Base-by-base conservation (phyloP, 352 stramenopile genomes). In the Pythium volutum region DNA sequence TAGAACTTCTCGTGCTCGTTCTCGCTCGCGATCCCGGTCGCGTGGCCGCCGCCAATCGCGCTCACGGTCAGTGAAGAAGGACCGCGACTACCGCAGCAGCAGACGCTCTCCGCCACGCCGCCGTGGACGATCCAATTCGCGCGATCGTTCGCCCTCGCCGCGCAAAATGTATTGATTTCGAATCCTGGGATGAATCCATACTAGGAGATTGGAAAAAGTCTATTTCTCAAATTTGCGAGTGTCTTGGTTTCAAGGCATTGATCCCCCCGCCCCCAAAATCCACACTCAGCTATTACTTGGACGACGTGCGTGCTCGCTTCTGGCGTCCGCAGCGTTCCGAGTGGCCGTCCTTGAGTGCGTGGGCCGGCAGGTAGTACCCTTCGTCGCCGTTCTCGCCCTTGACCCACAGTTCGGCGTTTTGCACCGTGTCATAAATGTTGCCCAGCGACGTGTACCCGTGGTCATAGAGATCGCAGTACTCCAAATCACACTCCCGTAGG, bases 401-500 rank as follows among this genome's bases (percentile, higher is more conserved):
- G 29, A 79, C 70, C 76, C 76, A 87, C 29, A 99, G 74, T 55
- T 82, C 91, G 26, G 95, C 94, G 81, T 98, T 98, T 42, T 93
- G 93, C 45, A 97, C 73, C 0, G 96, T 99, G 77, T 99, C 91
- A 62, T 94, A 93, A 42, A 97, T 90, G 50, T 95, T 98, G 20
- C 97, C 97, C 34, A 98, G 77, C 58, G 89, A 98, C 20, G 95
- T 98, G 64, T 91, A 93, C 9, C 92, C 92, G 57, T 97, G 77
- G 63, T 97, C 91, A 64, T 98, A 98, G 18, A 98, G 64, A 20
- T 56, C 65, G 71, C 89, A 97, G 66, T 97, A 97, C 20, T 93
- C 84, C 26, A 98, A 68, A 33, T 85, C 63, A 57, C 85, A 96
- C 20, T 90, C 70, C 18, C 89, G 81, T 43, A 98, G 59, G 70